Conservation (phyloP, 495 filamentous ascomycete genomes). For the Neurospora sublineolata region DNA sequence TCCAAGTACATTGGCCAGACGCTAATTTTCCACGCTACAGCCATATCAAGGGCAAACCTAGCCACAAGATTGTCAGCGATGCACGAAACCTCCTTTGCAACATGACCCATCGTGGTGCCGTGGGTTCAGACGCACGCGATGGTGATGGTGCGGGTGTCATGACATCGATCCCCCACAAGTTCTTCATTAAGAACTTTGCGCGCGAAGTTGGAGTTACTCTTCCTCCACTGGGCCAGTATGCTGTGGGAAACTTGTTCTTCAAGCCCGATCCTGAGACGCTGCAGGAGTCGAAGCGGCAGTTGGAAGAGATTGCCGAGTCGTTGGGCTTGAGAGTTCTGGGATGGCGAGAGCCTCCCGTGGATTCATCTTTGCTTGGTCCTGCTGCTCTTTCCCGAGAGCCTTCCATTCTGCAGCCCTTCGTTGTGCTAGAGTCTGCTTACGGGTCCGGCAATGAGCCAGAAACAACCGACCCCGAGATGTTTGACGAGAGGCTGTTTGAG, state of each 20-base stretch:
- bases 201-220: constrained; percentile 76
- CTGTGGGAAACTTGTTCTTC: constrained; percentile 96
- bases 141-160: constrained; percentile 98
- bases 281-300: constrained; percentile 73
- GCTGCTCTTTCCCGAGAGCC: constrained; percentile 91
- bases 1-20: not conserved
- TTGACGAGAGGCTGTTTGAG: constrained; percentile 81
- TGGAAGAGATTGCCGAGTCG: constrained; percentile 83
- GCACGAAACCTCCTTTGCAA: constrained; percentile 94
- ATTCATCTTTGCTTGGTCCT: constrained; percentile 86
- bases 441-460: constrained; percentile 76
- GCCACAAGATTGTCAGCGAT: constrained; percentile 99
- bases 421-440: constrained; percentile 79
- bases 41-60: constrained; percentile 93
- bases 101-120: constrained; percentile 98
- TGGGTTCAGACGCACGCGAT: constrained; percentile 94
- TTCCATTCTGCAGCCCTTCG: constrained; percentile 88
- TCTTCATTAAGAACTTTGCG: constrained; percentile 97
- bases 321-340: constrained; percentile 85
- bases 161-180: constrained; percentile 97
- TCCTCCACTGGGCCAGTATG: constrained; percentile 86
- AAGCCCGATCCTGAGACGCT: constrained; percentile 85
- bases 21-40: constrained; percentile 31
- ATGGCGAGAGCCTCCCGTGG: constrained; percentile 91
- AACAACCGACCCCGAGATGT: constrained; percentile 62